Evolutionary conservation across 306 rosid genomes (phyloP).

Genomic region (Inga oerstediana): DNA sequence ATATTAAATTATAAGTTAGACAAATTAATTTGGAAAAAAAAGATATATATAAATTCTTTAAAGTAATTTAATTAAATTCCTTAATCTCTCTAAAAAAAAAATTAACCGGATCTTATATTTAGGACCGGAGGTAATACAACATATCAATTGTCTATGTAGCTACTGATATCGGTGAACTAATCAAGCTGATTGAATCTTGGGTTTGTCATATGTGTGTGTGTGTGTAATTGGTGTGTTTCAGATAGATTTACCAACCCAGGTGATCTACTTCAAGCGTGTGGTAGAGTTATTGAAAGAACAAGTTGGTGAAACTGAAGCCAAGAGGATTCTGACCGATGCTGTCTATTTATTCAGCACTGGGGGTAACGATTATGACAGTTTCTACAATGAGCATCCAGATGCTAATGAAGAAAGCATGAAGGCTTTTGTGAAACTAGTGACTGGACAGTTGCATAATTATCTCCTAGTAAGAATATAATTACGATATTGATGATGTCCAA

Average conservation of each 20-base stretch:
- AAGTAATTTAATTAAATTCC: too few relatives aligned
- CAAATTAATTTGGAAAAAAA: too few relatives aligned
- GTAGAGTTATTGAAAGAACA: slow-evolving; percentile 26
- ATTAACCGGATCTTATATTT: too few relatives aligned
- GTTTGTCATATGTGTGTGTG: not conserved
- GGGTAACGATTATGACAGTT: slow-evolving; percentile 35
- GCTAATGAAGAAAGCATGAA: slow-evolving; percentile 1
- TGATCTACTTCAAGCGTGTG: slow-evolving; percentile 38
- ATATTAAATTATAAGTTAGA: too few relatives aligned
- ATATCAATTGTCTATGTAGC: too few relatives aligned
- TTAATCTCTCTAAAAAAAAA: too few relatives aligned
- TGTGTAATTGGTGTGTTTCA: slow-evolving; percentile 1
- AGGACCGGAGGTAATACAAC: not conserved
- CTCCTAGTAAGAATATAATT: not conserved
- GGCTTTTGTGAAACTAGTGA: slow-evolving; percentile 32
- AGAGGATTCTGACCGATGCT: slow-evolving; percentile 34
- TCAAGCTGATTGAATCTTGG: not conserved
- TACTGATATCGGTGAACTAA: too few relatives aligned
- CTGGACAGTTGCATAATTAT: not conserved
- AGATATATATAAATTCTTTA: too few relatives aligned
- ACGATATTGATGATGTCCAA: not conserved
- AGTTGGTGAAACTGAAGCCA: slow-evolving; percentile 38
- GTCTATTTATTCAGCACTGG: slow-evolving; percentile 51
- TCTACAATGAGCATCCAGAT: slow-evolving; percentile 22
- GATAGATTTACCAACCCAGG: slow-evolving; percentile 40